Evolutionary conservation across 768 basidiomycete genomes (phyloP).

Genomic region (Trametopsis cervina): DNA sequence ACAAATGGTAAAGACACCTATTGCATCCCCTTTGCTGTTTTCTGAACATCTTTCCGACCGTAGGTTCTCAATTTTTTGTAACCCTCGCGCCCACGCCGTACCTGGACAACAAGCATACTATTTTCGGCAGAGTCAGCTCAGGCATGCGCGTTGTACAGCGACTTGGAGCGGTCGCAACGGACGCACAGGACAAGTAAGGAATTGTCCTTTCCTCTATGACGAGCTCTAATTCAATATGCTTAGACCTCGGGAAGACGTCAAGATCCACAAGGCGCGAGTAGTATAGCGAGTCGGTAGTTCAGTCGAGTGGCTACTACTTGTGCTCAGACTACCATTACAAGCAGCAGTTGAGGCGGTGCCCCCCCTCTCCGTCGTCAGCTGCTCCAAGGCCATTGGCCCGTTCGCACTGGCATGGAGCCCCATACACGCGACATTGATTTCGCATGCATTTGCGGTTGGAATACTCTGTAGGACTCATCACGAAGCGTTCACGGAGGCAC

Average conservation of each 20-base stretch:
- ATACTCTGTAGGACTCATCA: not conserved
- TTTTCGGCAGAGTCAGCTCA: constrained; percentile 82
- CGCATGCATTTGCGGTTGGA: constrained; percentile 6
- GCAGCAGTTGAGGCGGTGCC: not conserved
- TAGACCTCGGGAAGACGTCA: constrained; percentile 74
- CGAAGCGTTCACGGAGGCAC: not conserved
- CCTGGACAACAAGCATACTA: constrained; percentile 80
- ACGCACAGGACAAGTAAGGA: constrained; percentile 78
- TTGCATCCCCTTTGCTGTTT: not conserved
- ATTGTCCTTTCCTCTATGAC: not conserved
- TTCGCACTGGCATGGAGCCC: too few relatives aligned
- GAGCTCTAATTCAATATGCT: constrained; percentile 1
- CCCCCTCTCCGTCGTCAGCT: not conserved
- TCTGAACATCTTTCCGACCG: not conserved
- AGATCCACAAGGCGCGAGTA: constrained; percentile 72
- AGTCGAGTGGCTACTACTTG: not conserved
- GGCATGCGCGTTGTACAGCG: constrained; percentile 94
- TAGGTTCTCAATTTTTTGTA: constrained; percentile 94
- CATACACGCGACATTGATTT: too few relatives aligned
- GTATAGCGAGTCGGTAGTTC: constrained; percentile 14
- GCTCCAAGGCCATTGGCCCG: too few relatives aligned
- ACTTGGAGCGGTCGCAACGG: constrained; percentile 84
- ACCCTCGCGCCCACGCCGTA: constrained; percentile 79
- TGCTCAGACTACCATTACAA: too few relatives aligned
- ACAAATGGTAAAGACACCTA: constrained; percentile 53